Conservation (phyloP, 345 rosid genomes). For the Rhodamnia argentea region DNA sequence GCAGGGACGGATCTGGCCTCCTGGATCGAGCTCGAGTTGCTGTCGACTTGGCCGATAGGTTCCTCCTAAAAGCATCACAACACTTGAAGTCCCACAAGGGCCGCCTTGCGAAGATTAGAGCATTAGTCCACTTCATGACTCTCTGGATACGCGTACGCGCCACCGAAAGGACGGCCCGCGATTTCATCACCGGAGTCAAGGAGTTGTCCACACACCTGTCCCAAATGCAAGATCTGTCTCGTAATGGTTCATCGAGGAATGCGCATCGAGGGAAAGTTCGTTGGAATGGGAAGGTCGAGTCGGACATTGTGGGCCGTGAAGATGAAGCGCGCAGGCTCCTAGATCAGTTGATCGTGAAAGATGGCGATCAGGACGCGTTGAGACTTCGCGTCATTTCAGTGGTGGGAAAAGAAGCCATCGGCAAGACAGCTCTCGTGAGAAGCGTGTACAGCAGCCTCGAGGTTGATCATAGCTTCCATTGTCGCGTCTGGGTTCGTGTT, state of each 20-base stretch:
- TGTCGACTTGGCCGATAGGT: accelerated
- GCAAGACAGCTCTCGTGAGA: constrained; percentile 23
- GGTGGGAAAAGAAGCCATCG: constrained; percentile 18
- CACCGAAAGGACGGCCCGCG: background rate
- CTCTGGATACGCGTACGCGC: background rate
- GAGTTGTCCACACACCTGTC: background rate
- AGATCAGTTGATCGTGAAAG: background rate
- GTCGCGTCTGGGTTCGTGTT: background rate
- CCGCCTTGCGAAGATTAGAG: background rate
- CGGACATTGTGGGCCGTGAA: background rate
- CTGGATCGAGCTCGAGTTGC: background rate
- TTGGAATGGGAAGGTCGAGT: background rate
- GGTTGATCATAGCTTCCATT: background rate
- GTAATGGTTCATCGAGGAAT: background rate
- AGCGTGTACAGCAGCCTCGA: constrained; percentile 3
- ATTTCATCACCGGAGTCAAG: background rate
- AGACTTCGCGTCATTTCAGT: background rate
- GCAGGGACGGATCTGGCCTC: accelerated
- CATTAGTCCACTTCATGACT: background rate
- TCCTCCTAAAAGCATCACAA: background rate
- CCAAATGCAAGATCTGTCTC: too few species aligned
- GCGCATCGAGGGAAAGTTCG: background rate
- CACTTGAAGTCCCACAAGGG: background rate
- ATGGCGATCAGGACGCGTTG: background rate
- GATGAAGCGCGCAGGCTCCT: background rate